These are phyloP conservation scores for Mrakia blollopis DNA, from an alignment of 768 basidiomycete species.

Conservation along the genomic window DNA sequence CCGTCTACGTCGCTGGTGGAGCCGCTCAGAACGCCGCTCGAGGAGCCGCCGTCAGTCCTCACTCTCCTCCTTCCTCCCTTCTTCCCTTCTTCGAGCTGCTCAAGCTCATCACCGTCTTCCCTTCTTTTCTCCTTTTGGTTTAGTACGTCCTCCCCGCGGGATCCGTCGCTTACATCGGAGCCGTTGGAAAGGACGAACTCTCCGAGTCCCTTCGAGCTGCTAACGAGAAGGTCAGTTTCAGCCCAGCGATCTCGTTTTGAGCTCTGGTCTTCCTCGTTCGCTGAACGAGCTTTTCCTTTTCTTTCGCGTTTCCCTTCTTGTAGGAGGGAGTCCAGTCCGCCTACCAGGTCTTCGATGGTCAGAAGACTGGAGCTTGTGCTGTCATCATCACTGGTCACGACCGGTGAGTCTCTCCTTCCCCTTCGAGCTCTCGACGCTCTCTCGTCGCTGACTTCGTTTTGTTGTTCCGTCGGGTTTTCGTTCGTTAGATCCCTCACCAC, in stretches of 20 bases:
- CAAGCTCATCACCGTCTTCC: neutral
- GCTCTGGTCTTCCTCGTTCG: neutral
- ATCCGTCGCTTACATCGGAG: conserved; percentile 90
- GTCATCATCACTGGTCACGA: conserved; percentile 91
- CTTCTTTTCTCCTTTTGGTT: neutral
- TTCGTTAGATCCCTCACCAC: conserved; percentile 83
- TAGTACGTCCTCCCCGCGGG: conserved; percentile 84
- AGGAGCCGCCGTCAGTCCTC: conserved; percentile 77
- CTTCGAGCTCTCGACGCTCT: no score
- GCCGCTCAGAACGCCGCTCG: conserved; percentile 96
- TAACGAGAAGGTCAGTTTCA: conserved; percentile 59
- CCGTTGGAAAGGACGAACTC: conserved; percentile 88
- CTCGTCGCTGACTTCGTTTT: neutral
- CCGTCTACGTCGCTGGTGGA: conserved; percentile 92
- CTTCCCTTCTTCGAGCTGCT: neutral
- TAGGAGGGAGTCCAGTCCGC: conserved; percentile 78
- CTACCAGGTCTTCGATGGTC: conserved; percentile 77
- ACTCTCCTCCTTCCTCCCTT: neutral
- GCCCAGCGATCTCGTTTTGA: neutral
- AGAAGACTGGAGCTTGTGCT: conserved; percentile 90
- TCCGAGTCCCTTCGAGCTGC: conserved; percentile 81
- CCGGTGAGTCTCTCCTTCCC: conserved; percentile 55
- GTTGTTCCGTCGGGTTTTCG: no score
- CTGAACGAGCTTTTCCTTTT: neutral
- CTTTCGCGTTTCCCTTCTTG: neutral